phyloP scores from a whole-genome alignment of 176 grass and related monocot genomes.

The Dendrocalamus sinicus region DNA sequence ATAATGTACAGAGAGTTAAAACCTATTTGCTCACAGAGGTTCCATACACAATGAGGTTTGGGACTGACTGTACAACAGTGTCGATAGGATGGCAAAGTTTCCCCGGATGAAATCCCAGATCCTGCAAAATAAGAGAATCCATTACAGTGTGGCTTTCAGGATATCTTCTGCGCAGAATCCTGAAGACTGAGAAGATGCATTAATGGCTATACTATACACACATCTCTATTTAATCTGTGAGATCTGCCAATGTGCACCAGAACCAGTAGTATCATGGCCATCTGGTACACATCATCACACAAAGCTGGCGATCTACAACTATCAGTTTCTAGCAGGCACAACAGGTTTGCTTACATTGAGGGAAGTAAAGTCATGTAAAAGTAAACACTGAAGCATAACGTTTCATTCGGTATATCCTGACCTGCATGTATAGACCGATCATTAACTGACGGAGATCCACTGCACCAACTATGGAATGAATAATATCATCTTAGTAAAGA shows the following conservation, averaged over 20 bases:
- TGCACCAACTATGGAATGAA: background rate
- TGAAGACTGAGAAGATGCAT: background rate
- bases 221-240: conserved; percentile 34
- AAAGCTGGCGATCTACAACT: background rate
- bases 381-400: background rate
- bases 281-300: conserved; percentile 10
- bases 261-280: conserved; percentile 25
- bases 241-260: conserved; percentile 24
- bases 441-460: background rate
- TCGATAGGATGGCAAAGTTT: conserved; percentile 88
- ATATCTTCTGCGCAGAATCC: conserved; percentile 26
- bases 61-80: conserved; percentile 65
- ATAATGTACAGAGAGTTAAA: conserved; percentile 47
- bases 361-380: background rate
- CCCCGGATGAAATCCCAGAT: conserved; percentile 82
- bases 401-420: background rate
- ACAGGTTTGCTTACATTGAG: background rate
- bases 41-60: conserved; percentile 62
- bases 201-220: background rate
- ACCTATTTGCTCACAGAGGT: background rate
- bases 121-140: conserved; percentile 52
- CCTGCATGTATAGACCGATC: background rate
- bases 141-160: conserved; percentile 32
- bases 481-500: background rate
- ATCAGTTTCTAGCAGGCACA: conserved; percentile 8